Base-by-base conservation (phyloP, 1,284 basidiomycete genomes). In the Trichosporon sp. region DNA sequence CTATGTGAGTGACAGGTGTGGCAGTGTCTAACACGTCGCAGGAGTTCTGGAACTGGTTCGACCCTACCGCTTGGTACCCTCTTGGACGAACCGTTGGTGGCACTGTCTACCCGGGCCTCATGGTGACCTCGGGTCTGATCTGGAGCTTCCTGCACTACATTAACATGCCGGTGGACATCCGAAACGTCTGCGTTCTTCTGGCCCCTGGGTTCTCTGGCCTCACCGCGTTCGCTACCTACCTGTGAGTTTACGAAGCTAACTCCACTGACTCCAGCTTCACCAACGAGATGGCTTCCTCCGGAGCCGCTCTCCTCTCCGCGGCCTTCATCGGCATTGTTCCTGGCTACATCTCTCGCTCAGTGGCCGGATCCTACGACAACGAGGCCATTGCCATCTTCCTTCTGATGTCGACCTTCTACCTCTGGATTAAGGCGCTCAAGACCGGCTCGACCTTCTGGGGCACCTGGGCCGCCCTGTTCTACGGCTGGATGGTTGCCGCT, bases 41-140 rank as follows among this genome's bases (percentile, higher is more conserved):
- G 94, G 95, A 91, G 89, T 99, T 95, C 85, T 99, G 93, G 96
- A 99, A 99, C 83, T 99, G 97, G 97, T 99, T 99, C 82, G 97
- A 99, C 84, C 94, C 95, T 35, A 97, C 97, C 5, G 95, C 95
- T 77, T 96, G 93, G 97, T 99, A 99, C 80, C 97, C 97, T 13
- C 89, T 99, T 1, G 97, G 97, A 62, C 92, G 97, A 78, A 95
- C 97, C 64, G 96, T 98, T 56, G 97, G 97, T 67, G 96, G 96
- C 62, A 99, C 97, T 11, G 92, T 99, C 78, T 99, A 98, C 81
- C 97, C 97, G 2, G 97, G 94, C 74, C 86, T 98, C 60, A 98
- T 99, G 96, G 92, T 93, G 32, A 99, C 97, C 12, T 94, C 92
- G 74, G 96, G 95, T 69, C 89, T 97, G 76, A 98, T 99, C 80